Conservation (phyloP, 2,329 filamentous ascomycete species). For the Scedosporium dehoogii region DNA sequence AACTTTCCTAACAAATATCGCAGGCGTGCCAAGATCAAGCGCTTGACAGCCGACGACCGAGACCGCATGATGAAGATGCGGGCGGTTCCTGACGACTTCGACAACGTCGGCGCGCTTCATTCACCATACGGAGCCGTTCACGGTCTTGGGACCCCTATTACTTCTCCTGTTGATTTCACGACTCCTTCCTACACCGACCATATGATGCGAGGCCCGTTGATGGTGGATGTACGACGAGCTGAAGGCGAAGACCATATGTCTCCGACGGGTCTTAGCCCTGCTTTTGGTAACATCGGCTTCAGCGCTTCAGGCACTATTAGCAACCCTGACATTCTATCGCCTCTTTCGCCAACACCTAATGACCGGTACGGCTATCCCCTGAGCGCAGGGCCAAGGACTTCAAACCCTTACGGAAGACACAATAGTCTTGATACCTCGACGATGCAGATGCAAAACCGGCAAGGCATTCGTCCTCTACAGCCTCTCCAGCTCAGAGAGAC, state of each 20-base stretch:
- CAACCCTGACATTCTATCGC: conserved; percentile 45
- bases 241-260: conserved; percentile 59
- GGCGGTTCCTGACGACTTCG: conserved; percentile 60
- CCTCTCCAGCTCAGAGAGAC: conserved; percentile 50
- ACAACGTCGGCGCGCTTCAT: conserved; percentile 59
- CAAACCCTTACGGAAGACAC: conserved; percentile 43
- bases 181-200: conserved; percentile 44
- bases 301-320: conserved; percentile 40
- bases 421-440: conserved; percentile 30
- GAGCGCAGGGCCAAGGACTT: conserved; percentile 35
- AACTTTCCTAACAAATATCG: conserved; percentile 10
- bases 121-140: conserved; percentile 56
- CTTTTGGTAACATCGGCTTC: conserved; percentile 58
- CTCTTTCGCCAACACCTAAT: conserved; percentile 42
- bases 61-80: conserved; percentile 65
- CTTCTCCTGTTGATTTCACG: conserved; percentile 38
- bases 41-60: conserved; percentile 58
- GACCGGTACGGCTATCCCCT: conserved; percentile 47
- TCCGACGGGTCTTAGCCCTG: conserved; percentile 55
- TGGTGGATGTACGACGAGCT: conserved; percentile 57
- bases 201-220: conserved; percentile 52
- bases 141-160: conserved; percentile 35
- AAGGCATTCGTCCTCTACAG: conserved; percentile 41
- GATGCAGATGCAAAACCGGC: conserved; percentile 34
- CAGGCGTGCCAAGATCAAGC: conserved; percentile 63